These are phyloP conservation scores for Trametes cingulata DNA, from an alignment of 768 basidiomycete species.

Conservation along the genomic window DNA sequence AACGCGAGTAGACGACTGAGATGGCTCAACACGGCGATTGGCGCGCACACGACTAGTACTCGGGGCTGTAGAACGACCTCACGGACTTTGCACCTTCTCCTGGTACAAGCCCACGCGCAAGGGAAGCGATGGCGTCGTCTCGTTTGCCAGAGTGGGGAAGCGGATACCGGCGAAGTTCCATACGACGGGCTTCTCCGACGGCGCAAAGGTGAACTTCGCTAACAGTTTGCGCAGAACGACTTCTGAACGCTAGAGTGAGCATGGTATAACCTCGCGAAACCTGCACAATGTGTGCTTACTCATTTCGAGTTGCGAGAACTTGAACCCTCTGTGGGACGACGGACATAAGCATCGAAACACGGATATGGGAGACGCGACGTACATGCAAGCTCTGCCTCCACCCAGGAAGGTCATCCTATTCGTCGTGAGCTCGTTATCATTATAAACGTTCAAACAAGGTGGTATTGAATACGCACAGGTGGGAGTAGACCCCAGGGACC, in stretches of 20 bases:
- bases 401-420: constrained; percentile 14
- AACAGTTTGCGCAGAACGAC: neutral
- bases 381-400: constrained; percentile 18
- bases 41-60: no score
- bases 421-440: neutral
- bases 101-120: neutral
- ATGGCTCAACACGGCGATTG: no score
- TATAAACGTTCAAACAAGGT: no score
- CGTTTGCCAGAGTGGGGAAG: neutral
- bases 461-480: constrained; percentile 23
- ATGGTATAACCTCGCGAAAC: neutral
- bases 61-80: no score
- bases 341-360: neutral
- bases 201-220: neutral
- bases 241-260: neutral
- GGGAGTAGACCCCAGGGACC: constrained; percentile 36
- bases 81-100: no score
- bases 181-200: neutral
- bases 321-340: constrained; percentile 24
- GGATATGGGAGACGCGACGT: neutral
- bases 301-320: constrained; percentile 24
- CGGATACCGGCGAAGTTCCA: neutral
- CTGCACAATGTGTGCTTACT: constrained; percentile 4
- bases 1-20: no score
- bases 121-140: neutral